Evolutionary conservation across 2,329 filamentous ascomycete species (phyloP), one percentile per base, ranked within the genome.

Genomic region (Colletotrichum sp.): DNA sequence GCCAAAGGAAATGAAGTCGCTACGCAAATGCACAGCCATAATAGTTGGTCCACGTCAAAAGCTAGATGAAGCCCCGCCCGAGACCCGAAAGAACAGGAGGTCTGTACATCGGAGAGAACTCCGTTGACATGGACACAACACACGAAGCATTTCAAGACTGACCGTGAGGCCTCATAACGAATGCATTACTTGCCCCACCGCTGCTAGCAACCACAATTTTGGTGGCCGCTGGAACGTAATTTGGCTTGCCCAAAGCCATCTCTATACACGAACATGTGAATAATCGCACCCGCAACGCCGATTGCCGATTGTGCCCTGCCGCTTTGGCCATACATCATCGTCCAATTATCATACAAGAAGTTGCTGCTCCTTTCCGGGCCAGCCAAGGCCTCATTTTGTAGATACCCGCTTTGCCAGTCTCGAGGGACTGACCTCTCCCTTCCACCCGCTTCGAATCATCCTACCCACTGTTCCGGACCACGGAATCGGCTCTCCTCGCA

Each of bases 261-360:
- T 76, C 74, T 76, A 76, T 76, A 76, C 70, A 59, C 63, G 64
- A 74, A 69, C 39, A 64, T 34, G 21, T 55, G 39, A 77, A 66
- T 65, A 49, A 75, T 77, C 39, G 72, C 75, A 69, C 71, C 71
- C 32, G 44, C 60, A 77, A 77, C 75, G 75, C 75, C 75, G 36
- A 63, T 44, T 62, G 71, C 75, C 75, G 36, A 63, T 44, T 55
- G 71, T 75, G 75, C 75, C 75, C 64, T 64, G 36, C 49, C 72
- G 71, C 72, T 75, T 24, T 66, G 72, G 75, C 60, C 71, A 71
- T 68, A 77, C 75, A 75, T 77, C 75, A 69, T 69, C 70, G 74
- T 65, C 66, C 71, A 55, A 64, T 57, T 77, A 77, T 77, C 71
- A 77, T 77, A 76, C 75, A 77, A 75, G 66, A 77, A 77, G 66